Evolutionary conservation across 495 filamentous ascomycete species (phyloP), one percentile per base, ranked within the genome.

Genomic region (Aspergillus conjunctus): DNA sequence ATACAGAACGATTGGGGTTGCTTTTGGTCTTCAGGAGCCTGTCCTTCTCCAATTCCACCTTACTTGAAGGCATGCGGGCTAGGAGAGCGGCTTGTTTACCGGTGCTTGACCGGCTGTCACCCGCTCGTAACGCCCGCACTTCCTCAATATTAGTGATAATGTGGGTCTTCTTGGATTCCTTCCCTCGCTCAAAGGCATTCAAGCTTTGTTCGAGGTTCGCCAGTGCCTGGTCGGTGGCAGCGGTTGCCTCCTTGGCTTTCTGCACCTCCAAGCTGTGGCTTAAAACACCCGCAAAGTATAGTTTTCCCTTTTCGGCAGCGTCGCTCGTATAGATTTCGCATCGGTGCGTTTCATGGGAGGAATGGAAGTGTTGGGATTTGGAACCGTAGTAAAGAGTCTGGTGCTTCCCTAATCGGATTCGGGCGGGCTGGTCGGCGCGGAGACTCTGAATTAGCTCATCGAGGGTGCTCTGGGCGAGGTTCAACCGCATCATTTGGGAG

Each of bases 391-490:
- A 76, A 32, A 86, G 70, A 45, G 76, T 79, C 60, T 81, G 72
- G 61, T 74, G 72, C 62, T 77, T 80, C 50, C 78, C 78, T 54
- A 81, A 68, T 41, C 72, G 74, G 43, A 80, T 66, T 66, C 76
- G 70, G 66, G 81, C 83, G 59, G 86, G 81, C 32, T 87, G 83
- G 69, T 84, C 85, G 67, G 81, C 78, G 44, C 84, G 81, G 20
- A 89, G 81, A 64, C 80, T 85, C 62, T 83, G 81, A 58, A 91
- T 86, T 72, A 92, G 83, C 32, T 91, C 85, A 66, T 90, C 84
- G 60, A 91, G 82, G 33, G 87, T 80, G 58, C 73, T 81, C 71
- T 89, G 83, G 61, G 79, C 82, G 58, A 92, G 72, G 26, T 82
- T 83, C 58, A 92, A 72, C 60, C 86, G 86, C 76, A 92, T 85